Percentiles rank a stretch among this genome's conserved stretches.
phyloP scores from a whole-genome alignment of 768 basidiomycete genomes.

The Russula vinacea region DNA sequence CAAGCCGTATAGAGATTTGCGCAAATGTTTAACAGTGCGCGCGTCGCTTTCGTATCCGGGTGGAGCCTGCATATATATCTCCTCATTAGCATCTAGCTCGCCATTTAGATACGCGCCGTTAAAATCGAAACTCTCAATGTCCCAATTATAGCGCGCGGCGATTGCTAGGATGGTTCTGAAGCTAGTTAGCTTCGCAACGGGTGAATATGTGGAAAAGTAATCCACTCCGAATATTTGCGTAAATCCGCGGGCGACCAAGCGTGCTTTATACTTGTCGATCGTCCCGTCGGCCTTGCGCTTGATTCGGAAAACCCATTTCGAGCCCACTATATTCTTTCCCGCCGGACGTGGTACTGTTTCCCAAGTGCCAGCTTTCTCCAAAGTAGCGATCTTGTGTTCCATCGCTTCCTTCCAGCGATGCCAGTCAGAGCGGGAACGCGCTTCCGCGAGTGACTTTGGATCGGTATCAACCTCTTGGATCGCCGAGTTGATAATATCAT shows the following conservation, averaged over 20 bases:
- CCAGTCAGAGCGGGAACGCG: too few species aligned
- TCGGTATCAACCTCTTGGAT: too few species aligned
- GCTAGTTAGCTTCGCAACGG: not conserved
- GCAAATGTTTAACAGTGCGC: conserved; percentile 22
- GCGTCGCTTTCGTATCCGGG: conserved; percentile 16
- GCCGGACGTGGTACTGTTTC: too few species aligned
- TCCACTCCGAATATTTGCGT: not conserved
- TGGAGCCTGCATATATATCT: conserved; percentile 24
- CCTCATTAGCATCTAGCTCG: conserved; percentile 18
- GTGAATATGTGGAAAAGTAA: not conserved
- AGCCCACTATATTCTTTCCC: not conserved
- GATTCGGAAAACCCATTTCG: not conserved
- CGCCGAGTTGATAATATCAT: too few species aligned
- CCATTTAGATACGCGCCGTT: conserved; percentile 35
- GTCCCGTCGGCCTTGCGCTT: not conserved
- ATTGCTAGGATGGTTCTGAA: not conserved
- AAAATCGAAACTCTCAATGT: conserved; percentile 38
- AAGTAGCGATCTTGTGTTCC: too few species aligned
- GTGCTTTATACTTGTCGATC: not conserved
- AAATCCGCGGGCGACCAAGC: not conserved
- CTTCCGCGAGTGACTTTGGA: too few species aligned
- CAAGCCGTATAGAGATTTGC: conserved; percentile 29
- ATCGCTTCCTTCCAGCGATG: too few species aligned
- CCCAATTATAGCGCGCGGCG: conserved; percentile 34
- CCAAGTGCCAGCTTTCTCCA: too few species aligned